phyloP scores from a whole-genome alignment of 257 asterid genomes.

The Penstemon eatonii region DNA sequence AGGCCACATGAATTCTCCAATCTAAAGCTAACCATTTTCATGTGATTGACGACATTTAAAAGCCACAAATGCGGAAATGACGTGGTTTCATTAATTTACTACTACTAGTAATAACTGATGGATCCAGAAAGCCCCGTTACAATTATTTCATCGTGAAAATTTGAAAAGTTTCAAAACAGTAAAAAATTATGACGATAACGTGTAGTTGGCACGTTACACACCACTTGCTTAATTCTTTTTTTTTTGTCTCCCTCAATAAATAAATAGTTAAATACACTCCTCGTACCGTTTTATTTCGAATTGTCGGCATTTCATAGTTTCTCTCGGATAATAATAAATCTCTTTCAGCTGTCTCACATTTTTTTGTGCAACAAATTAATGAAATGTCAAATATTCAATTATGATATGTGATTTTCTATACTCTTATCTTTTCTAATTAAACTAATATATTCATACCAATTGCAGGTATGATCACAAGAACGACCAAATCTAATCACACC shows the following conservation, averaged over 20 bases:
- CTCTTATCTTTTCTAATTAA: too few species aligned
- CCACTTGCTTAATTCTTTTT: conserved; percentile 1
- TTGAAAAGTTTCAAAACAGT: background rate
- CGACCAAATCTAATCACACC: too few species aligned
- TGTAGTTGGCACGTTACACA: conserved; percentile 10
- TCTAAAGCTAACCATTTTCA: background rate
- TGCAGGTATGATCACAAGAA: too few species aligned
- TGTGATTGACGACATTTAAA: conserved; percentile 1
- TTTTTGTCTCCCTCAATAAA: background rate
- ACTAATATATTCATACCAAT: too few species aligned
- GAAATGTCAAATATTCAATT: conserved; percentile 2
- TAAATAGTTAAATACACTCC: background rate
- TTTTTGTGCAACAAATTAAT: background rate
- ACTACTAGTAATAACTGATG: background rate
- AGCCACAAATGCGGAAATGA: background rate
- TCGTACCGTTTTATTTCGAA: too few species aligned
- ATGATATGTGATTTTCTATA: background rate
- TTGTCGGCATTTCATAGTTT: background rate
- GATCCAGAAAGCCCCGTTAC: background rate
- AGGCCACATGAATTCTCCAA: background rate
- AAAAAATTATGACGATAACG: background rate
- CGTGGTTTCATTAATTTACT: background rate
- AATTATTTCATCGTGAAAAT: background rate
- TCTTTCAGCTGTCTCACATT: background rate
- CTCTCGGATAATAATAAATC: too few species aligned